phyloP scores from a whole-genome alignment of 345 rosid species.

The Linum lewisii region DNA sequence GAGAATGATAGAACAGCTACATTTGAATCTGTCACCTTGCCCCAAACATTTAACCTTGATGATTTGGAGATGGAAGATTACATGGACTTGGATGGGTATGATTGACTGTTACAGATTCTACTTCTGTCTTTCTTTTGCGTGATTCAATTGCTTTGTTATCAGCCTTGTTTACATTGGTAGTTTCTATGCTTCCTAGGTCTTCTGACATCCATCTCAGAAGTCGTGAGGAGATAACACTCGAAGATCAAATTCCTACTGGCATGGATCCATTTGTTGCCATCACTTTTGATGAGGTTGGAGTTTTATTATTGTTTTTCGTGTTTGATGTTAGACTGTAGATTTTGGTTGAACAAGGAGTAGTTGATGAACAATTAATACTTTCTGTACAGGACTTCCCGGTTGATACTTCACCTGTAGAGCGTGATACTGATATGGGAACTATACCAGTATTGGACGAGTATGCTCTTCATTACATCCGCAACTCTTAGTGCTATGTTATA shows the following conservation, averaged over 20 bases:
- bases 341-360: no score
- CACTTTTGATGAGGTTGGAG: constrained; percentile 57
- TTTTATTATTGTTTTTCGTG: neutral
- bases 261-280: constrained; percentile 54
- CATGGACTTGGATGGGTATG: constrained; percentile 29
- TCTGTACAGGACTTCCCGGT: constrained; percentile 33
- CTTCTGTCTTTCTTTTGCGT: no score
- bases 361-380: constrained; percentile 4
- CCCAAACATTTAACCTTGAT: constrained; percentile 57
- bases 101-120: no score
- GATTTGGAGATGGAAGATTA: constrained; percentile 44
- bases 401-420: constrained; percentile 13
- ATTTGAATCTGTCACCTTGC: constrained; percentile 57
- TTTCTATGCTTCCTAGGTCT: constrained; percentile 18
- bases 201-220: constrained; percentile 43
- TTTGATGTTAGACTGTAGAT: neutral
- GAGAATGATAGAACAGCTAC: constrained; percentile 67
- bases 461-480: no score
- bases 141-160: neutral
- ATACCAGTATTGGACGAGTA: constrained; percentile 33
- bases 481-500: constrained; percentile 3
- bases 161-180: neutral
- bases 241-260: constrained; percentile 65
- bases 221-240: constrained; percentile 66
- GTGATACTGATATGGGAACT: constrained; percentile 18